These are phyloP conservation scores for Ganoderma meredithae DNA, from an alignment of 1,284 basidiomycete genomes.

Conservation along the genomic window DNA sequence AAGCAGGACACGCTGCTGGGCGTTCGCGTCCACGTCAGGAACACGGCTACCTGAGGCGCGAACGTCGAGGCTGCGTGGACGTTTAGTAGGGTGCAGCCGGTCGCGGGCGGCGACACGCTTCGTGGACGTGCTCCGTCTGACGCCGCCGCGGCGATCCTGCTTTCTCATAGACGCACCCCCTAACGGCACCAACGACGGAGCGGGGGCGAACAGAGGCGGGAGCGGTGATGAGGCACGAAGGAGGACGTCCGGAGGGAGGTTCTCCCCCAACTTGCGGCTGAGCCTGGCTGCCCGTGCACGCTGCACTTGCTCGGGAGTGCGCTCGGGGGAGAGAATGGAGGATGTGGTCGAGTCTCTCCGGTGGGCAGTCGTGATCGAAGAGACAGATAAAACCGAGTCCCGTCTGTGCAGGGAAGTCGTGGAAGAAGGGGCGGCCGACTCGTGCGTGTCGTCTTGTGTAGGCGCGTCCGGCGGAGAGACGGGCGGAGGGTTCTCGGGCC, in stretches of 20 bases:
- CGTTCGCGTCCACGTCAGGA: slow-evolving; percentile 11
- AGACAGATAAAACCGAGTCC: slow-evolving; percentile 20
- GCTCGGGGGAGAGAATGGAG: slow-evolving; percentile 30
- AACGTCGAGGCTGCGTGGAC: slow-evolving; percentile 39
- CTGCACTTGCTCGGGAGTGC: slow-evolving; percentile 38
- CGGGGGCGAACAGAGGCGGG: slow-evolving; percentile 20
- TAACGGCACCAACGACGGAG: slow-evolving; percentile 27
- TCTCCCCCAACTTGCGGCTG: slow-evolving; percentile 49
- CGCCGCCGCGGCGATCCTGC: slow-evolving; percentile 23
- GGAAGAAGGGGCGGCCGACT: slow-evolving; percentile 6
- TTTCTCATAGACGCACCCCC: slow-evolving; percentile 19
- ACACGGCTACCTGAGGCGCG: slow-evolving; percentile 25
- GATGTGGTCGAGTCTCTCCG: slow-evolving; percentile 32
- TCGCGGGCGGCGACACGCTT: slow-evolving; percentile 22
- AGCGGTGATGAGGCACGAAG: slow-evolving; percentile 37
- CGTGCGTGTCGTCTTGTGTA: slow-evolving; percentile 10
- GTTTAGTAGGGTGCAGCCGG: slow-evolving; percentile 8
- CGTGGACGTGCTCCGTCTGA: slow-evolving; percentile 30
- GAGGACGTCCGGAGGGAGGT: slow-evolving; percentile 48
- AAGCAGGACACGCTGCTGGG: slow-evolving; percentile 10
- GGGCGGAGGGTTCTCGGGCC: slow-evolving; percentile 25
- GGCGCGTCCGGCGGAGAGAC: slow-evolving; percentile 22
- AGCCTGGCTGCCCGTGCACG: slow-evolving; percentile 49
- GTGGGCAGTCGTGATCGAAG: slow-evolving; percentile 6
- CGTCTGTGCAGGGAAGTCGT: slow-evolving; percentile 27